Percentiles rank a stretch among this genome's conserved stretches.
phyloP scores from a whole-genome alignment of 2,329 filamentous ascomycete genomes.

The Pseudocercospora ulei region DNA sequence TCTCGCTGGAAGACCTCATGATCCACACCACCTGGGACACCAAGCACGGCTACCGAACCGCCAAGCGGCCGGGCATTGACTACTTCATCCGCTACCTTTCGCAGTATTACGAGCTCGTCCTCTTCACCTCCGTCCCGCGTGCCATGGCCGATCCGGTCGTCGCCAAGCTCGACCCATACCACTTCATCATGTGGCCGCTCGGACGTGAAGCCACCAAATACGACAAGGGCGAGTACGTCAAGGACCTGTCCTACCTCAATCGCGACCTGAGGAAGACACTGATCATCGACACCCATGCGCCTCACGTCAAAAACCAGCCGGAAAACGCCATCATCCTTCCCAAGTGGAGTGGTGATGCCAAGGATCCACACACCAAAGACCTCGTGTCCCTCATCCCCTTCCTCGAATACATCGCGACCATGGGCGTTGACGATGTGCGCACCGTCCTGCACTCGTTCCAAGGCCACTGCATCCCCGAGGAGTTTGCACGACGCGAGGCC shows the following conservation, averaged over 20 bases:
- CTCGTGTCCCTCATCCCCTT: slow-evolving; percentile 87
- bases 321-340: slow-evolving; percentile 89
- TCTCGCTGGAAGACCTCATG: slow-evolving; percentile 86
- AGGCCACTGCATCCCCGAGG: slow-evolving; percentile 75
- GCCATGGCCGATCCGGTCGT: slow-evolving; percentile 78
- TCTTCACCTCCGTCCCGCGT: slow-evolving; percentile 84
- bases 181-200: slow-evolving; percentile 87
- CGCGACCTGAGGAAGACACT: slow-evolving; percentile 91
- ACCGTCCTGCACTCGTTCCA: slow-evolving; percentile 49
- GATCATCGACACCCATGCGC: slow-evolving; percentile 75
- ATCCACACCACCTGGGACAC: slow-evolving; percentile 91
- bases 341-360: slow-evolving; percentile 75
- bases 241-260: slow-evolving; percentile 98
- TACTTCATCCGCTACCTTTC: slow-evolving; percentile 95
- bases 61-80: slow-evolving; percentile 88
- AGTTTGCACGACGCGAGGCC: slow-evolving; percentile 82
- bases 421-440: slow-evolving; percentile 76
- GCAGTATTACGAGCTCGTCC: slow-evolving; percentile 94
- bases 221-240: slow-evolving; percentile 90
- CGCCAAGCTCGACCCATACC: slow-evolving; percentile 88
- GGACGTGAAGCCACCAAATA: slow-evolving; percentile 97
- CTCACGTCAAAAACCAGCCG: slow-evolving; percentile 80
- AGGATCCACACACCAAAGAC: slow-evolving; percentile 57
- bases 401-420: slow-evolving; percentile 91
- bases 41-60: slow-evolving; percentile 88